Evolutionary conservation across 2,329 filamentous ascomycete genomes (phyloP), one percentile per base, ranked within the genome.

Genomic region (Huntiella savannae): DNA sequence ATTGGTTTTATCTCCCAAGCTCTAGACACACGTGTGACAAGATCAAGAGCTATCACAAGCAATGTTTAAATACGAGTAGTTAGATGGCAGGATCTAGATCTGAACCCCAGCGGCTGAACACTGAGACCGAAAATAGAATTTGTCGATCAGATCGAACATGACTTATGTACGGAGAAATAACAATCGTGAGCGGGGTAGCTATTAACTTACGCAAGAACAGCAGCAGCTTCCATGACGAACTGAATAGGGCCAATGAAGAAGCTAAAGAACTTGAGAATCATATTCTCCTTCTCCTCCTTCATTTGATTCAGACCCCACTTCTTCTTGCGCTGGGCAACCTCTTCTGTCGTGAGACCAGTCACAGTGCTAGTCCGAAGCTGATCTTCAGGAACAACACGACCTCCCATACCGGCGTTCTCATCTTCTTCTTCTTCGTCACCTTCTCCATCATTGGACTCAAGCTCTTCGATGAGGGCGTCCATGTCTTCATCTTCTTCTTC

Each of bases 181-280:
- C 7, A 17, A 6, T 37, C 33, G 11, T 19, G n/a, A 17, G 57
- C 91, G 82, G 63, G 82, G 64, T 37, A 92, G 75, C 64, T 35
- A 93, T 75, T 28, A 75, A 82, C 82, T 51, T 80, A 82, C 59
- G 85, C 84, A 49, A 92, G 72, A 57, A 87, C 69, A 54, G 81
- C 81, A 51, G 83, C 82, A 63, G 75, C 71, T 77, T 88, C 82
- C 85, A 93, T 93, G 60, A 93, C 85, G 63, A 88, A 88, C 61
- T 92, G 85, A 54, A 93, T 88, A 17, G 86, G 86, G 53, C 86
- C 86, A 48, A 91, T 68, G 62, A 92, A 92, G 67, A 82, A 91
- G 55, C 72, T 69, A 57, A 76, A 63, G 63, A 93, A 92, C 69
- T 92, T 91, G 57, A 91, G 70, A 51, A 87, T 63, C 49, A 86